Conservation (phyloP, 1,284 basidiomycete species). For the Melampsora larici-populina region DNA sequence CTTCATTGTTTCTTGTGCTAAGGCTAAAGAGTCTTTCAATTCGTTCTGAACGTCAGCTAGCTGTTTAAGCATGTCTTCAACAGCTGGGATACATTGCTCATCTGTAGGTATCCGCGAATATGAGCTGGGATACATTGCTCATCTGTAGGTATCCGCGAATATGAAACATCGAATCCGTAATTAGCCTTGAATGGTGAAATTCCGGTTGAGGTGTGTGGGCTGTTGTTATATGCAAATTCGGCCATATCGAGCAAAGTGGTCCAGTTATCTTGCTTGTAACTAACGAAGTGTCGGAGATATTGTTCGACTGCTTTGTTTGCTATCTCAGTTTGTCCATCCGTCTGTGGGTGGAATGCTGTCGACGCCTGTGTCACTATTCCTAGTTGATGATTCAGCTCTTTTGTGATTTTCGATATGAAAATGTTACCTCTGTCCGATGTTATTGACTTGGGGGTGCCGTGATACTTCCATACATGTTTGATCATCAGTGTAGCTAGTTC, state of each 20-base stretch:
- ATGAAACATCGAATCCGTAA: slow-evolving; percentile 3
- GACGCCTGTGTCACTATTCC: background rate
- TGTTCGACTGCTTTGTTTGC: background rate
- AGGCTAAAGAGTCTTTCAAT: background rate
- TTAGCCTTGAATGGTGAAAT: slow-evolving; percentile 6
- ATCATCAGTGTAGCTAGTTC: background rate
- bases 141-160: too few species aligned
- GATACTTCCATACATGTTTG: background rate
- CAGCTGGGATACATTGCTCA: background rate
- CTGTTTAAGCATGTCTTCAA: background rate
- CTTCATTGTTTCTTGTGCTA: slow-evolving; percentile 6
- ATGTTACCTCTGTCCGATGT: background rate
- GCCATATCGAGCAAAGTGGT: background rate
- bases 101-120: background rate
- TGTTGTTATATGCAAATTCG: too few species aligned
- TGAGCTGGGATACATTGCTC: background rate
- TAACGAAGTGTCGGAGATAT: background rate
- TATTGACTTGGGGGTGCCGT: slow-evolving; percentile 6
- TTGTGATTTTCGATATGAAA: background rate
- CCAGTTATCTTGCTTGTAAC: slow-evolving; percentile 36
- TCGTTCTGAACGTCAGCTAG: background rate
- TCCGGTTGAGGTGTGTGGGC: background rate
- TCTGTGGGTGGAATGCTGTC: background rate
- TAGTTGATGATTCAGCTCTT: background rate
- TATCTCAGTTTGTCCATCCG: background rate